These are phyloP conservation scores for Macrolepiota albuminosa DNA, from an alignment of 768 basidiomycete species.

Conservation along the genomic window DNA sequence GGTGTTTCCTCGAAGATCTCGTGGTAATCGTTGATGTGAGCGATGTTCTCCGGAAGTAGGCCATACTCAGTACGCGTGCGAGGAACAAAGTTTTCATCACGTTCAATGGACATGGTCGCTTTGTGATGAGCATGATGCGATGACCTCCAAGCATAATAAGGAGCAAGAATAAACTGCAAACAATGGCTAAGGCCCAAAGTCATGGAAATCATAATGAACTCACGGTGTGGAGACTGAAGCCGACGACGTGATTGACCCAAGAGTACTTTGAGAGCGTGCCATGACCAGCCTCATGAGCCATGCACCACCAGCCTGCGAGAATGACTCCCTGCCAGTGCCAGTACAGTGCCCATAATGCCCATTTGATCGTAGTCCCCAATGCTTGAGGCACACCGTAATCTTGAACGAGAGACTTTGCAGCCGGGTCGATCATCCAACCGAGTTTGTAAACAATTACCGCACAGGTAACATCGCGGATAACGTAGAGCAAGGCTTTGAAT, in stretches of 20 bases:
- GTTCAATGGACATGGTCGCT: slow-evolving; percentile 70
- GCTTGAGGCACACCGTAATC: slow-evolving; percentile 17
- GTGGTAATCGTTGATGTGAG: slow-evolving; percentile 38
- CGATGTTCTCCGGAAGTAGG: slow-evolving; percentile 34
- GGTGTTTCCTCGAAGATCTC: slow-evolving; percentile 54
- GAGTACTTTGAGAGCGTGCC: slow-evolving; percentile 42
- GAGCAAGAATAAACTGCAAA: slow-evolving; percentile 46
- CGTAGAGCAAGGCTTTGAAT: slow-evolving; percentile 38
- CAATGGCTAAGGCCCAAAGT: too few relatives aligned
- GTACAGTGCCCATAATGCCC: slow-evolving; percentile 42
- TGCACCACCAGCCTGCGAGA: slow-evolving; percentile 58
- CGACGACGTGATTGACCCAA: slow-evolving; percentile 45
- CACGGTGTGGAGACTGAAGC: slow-evolving; percentile 40
- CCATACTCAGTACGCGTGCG: slow-evolving; percentile 39
- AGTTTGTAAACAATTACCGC: slow-evolving; percentile 37
- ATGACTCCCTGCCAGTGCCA: slow-evolving; percentile 59
- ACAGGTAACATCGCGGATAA: slow-evolving; percentile 42
- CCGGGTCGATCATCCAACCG: slow-evolving; percentile 44
- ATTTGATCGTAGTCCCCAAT: slow-evolving; percentile 27
- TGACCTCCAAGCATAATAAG: slow-evolving; percentile 65
- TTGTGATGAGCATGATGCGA: slow-evolving; percentile 37
- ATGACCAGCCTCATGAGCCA: slow-evolving; percentile 62
- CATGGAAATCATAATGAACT: neutral
- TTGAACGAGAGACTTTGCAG: slow-evolving; percentile 22
- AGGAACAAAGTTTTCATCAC: slow-evolving; percentile 76